Evolutionary conservation across 768 basidiomycete genomes (phyloP).

Genomic region (Boletellus ananiceps): DNA sequence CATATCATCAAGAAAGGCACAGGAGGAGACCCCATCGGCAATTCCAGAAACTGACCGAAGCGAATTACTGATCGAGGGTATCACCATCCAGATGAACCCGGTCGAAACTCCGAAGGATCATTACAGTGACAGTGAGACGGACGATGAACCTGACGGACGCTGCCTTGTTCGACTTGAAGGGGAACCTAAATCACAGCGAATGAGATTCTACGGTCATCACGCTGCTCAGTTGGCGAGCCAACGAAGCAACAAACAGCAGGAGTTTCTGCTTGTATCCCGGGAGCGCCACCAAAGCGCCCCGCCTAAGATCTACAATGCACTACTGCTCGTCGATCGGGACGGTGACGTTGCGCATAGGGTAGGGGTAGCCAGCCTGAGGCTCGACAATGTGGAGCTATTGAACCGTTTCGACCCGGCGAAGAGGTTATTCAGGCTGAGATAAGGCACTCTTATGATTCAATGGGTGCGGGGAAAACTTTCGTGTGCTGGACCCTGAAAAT

Average conservation of each 20-base stretch:
- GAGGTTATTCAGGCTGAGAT: slow-evolving; percentile 1
- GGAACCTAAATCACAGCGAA: neutral
- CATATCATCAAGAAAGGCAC: neutral
- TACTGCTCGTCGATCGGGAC: slow-evolving; percentile 1
- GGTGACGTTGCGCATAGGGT: slow-evolving; percentile 1
- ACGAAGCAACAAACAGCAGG: neutral
- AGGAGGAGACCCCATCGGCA: neutral
- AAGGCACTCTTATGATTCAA: neutral
- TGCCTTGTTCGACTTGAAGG: neutral
- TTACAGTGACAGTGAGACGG: neutral
- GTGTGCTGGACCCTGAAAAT: too few species aligned
- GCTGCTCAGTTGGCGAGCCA: neutral
- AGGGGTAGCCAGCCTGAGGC: neutral
- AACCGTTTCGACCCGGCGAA: neutral
- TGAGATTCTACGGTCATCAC: neutral
- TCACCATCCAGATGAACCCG: neutral
- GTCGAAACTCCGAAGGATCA: neutral
- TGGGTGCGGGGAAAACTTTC: too few species aligned
- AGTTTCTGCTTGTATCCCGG: neutral
- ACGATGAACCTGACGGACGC: neutral
- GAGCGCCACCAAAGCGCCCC: neutral
- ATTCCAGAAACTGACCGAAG: neutral
- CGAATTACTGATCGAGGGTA: neutral
- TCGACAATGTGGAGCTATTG: neutral
- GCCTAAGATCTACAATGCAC: neutral